phyloP scores from a whole-genome alignment of 495 filamentous ascomycete genomes.

The Extremus antarcticus region DNA sequence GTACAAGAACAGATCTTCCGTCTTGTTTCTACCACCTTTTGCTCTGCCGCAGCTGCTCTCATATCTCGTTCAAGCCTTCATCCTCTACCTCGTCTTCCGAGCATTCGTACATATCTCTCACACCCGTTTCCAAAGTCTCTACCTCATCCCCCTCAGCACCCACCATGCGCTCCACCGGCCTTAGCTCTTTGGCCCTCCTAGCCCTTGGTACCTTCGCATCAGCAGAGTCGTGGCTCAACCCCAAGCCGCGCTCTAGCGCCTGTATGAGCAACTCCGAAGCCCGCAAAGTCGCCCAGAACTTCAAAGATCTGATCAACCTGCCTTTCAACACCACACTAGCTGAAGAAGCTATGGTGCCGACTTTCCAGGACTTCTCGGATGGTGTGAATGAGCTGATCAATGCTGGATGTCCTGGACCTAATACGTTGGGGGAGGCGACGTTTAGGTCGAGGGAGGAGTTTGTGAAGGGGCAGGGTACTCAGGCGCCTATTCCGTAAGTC shows the following conservation, averaged over 20 bases:
- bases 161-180: not conserved
- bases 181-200: not conserved
- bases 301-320: not conserved
- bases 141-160: not conserved
- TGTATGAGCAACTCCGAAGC: not conserved
- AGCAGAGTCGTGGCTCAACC: not conserved
- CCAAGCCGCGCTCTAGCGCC: not conserved
- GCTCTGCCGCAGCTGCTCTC: not conserved
- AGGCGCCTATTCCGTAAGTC: not conserved
- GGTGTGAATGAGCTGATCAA: not conserved
- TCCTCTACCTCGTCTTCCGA: not conserved
- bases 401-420: not conserved
- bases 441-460: not conserved
- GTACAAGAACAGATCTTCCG: too few species aligned
- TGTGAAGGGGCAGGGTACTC: not conserved
- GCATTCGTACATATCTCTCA: not conserved
- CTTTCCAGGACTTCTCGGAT: not conserved
- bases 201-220: not conserved
- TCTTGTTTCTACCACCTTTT: not conserved
- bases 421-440: not conserved
- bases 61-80: not conserved
- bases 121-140: too few species aligned
- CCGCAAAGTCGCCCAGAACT: not conserved
- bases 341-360: not conserved
- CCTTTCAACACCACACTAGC: not conserved